Evolutionary conservation across 305 asterid species (phyloP).

Genomic region (Rubia peregrina): DNA sequence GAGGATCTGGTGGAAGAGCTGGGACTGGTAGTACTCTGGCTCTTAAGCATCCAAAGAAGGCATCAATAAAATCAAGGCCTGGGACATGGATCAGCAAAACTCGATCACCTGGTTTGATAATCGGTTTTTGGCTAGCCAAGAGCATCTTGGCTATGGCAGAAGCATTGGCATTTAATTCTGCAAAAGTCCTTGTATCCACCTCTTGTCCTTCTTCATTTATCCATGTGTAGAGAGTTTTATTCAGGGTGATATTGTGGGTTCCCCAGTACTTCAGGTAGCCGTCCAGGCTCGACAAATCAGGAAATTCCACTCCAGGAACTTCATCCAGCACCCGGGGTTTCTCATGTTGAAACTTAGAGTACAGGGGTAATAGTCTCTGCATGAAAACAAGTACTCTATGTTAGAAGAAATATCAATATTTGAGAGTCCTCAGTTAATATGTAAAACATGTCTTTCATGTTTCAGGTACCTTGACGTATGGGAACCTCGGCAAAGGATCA

Average conservation of each 20-base stretch:
- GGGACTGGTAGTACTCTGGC: slow-evolving; percentile 77
- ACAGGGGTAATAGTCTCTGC: slow-evolving; percentile 55
- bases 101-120: slow-evolving; percentile 57
- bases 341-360: slow-evolving; percentile 26
- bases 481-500: slow-evolving; percentile 46
- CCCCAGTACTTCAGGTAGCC: slow-evolving; percentile 70
- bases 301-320: slow-evolving; percentile 46
- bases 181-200: slow-evolving; percentile 37
- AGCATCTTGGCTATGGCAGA: slow-evolving; percentile 58
- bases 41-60: slow-evolving; percentile 79
- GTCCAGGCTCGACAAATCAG: slow-evolving; percentile 52
- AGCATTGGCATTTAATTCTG: slow-evolving; percentile 60
- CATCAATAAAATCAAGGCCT: slow-evolving; percentile 68
- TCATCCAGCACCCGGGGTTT: slow-evolving; percentile 38
- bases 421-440: neutral
- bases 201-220: slow-evolving; percentile 52
- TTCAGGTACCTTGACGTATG: slow-evolving; percentile 61
- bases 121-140: slow-evolving; percentile 50
- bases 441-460: slow-evolving; percentile 6
- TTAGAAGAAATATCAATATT: neutral
- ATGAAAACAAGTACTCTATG: slow-evolving; percentile 11
- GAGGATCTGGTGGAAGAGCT: slow-evolving; percentile 86
- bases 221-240: slow-evolving; percentile 69
- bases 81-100: slow-evolving; percentile 72
- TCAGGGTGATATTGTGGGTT: slow-evolving; percentile 29